A percentile compares a stretch with the other conserved stretches of the same genome.
Evolutionary conservation across 345 rosid genomes (phyloP).

Genomic region (Syzygium aromaticum): DNA sequence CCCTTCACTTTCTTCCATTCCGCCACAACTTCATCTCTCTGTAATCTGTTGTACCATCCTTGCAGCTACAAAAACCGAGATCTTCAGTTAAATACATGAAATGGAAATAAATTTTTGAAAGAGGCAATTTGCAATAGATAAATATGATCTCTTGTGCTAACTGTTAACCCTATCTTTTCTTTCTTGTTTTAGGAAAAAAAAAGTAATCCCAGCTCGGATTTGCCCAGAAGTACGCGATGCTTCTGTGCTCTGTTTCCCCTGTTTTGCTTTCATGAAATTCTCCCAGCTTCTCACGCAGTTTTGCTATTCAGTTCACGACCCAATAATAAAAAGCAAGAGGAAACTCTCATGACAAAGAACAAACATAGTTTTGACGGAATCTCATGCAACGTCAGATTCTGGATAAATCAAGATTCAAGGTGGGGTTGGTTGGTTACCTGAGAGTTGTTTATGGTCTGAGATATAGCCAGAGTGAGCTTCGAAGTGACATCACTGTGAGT

Average conservation of each 20-base stretch:
- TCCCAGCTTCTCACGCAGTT: neutral
- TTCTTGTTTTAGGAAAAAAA: neutral
- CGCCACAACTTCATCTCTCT: slow-evolving; percentile 95
- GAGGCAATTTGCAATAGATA: neutral
- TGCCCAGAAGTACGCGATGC: neutral
- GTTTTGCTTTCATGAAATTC: neutral
- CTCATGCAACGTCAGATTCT: neutral
- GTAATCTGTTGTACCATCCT: slow-evolving; percentile 78
- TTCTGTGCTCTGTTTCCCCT: neutral
- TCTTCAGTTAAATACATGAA: neutral
- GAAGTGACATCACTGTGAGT: slow-evolving; percentile 91
- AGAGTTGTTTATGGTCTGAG: slow-evolving; percentile 84
- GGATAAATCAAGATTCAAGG: neutral
- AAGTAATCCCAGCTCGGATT: neutral
- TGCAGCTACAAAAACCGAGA: slow-evolving; percentile 52
- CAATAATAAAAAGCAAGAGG: neutral
- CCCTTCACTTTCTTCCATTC: slow-evolving; percentile 97
- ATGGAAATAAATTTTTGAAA: neutral
- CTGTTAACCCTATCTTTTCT: neutral
- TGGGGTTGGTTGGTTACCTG: slow-evolving; percentile 37
- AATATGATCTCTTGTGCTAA: neutral
- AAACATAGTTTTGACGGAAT: neutral
- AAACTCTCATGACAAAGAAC: neutral
- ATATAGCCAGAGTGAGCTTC: slow-evolving; percentile 75
- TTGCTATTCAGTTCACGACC: neutral